These are phyloP conservation scores for Asterionellopsis glacialis DNA, from an alignment of 108 stramenopile genomes.

Conservation along the genomic window DNA sequence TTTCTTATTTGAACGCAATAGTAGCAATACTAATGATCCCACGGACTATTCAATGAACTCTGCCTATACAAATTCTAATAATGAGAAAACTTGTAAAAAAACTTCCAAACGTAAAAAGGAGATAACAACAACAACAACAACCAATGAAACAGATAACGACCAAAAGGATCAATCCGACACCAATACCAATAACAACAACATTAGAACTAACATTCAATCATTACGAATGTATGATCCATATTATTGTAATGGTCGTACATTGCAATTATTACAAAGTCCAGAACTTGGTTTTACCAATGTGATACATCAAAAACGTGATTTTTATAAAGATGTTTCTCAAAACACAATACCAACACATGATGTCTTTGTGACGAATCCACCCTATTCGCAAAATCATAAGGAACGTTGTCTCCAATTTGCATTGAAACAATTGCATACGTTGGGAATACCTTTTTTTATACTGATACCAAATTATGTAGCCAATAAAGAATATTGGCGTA, in stretches of 20 bases:
- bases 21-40: too few relatives aligned
- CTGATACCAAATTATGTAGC: conserved; percentile 89
- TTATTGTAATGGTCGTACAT: conserved; percentile 68
- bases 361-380: conserved; percentile 88
- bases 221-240: conserved; percentile 73
- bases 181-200: too few relatives aligned
- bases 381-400: conserved; percentile 86
- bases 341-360: conserved; percentile 57
- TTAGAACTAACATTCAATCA: conserved; percentile 1
- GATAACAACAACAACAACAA: too few relatives aligned
- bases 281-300: conserved; percentile 49
- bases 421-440: conserved; percentile 19
- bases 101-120: too few relatives aligned
- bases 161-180: too few relatives aligned
- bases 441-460: conserved; percentile 61
- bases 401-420: conserved; percentile 70
- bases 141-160: too few relatives aligned
- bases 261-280: conserved; percentile 16
- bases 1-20: not conserved
- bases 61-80: too few relatives aligned
- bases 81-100: too few relatives aligned
- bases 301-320: conserved; percentile 74
- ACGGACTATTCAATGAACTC: too few relatives aligned
- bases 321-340: conserved; percentile 68
- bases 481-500: conserved; percentile 58